Conservation (phyloP, 208 protist species). For the Acanthamoeba lenticulata region DNA sequence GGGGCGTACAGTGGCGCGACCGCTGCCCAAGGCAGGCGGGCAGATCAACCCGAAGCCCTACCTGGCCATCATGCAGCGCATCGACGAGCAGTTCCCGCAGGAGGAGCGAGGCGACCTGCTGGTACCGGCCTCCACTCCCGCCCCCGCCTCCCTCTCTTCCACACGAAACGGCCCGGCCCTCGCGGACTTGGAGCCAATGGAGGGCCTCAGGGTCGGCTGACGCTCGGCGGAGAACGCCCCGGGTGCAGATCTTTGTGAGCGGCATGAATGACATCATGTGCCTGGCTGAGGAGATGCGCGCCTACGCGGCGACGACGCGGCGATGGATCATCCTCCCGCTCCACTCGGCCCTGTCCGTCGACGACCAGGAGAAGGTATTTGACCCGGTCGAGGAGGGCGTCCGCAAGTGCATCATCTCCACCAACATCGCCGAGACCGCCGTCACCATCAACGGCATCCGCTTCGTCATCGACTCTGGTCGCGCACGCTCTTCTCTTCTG, state of each 20-base stretch:
- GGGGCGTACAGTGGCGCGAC: slow-evolving; percentile 3
- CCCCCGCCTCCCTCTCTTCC: too few relatives aligned
- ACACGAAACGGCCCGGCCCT: too few relatives aligned
- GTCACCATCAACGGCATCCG: slow-evolving; percentile 98
- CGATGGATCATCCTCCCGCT: slow-evolving; percentile 73
- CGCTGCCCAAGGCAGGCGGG: slow-evolving; percentile 4
- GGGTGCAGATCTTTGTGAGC: slow-evolving; percentile 69
- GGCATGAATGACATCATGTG: slow-evolving; percentile 75
- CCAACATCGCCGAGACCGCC: slow-evolving; percentile 98
- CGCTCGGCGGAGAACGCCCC: too few relatives aligned
- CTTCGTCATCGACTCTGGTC: slow-evolving; percentile 97
- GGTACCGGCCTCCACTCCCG: background rate
- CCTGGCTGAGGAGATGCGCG: slow-evolving; percentile 69
- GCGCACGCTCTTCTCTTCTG: too few relatives aligned
- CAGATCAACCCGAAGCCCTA: slow-evolving; percentile 42
- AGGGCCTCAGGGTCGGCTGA: too few relatives aligned
- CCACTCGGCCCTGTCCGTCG: slow-evolving; percentile 76
- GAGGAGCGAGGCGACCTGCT: slow-evolving; percentile 74
- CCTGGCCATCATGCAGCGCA: slow-evolving; percentile 59
- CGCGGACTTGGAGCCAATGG: too few relatives aligned
- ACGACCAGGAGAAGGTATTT: slow-evolving; percentile 90
- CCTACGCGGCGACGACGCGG: slow-evolving; percentile 7
- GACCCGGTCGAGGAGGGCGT: slow-evolving; percentile 88
- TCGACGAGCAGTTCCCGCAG: slow-evolving; percentile 69
- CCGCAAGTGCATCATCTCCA: slow-evolving; percentile 95